phyloP scores from a whole-genome alignment of 257 asterid species.

The Ligustrum vulgare region DNA sequence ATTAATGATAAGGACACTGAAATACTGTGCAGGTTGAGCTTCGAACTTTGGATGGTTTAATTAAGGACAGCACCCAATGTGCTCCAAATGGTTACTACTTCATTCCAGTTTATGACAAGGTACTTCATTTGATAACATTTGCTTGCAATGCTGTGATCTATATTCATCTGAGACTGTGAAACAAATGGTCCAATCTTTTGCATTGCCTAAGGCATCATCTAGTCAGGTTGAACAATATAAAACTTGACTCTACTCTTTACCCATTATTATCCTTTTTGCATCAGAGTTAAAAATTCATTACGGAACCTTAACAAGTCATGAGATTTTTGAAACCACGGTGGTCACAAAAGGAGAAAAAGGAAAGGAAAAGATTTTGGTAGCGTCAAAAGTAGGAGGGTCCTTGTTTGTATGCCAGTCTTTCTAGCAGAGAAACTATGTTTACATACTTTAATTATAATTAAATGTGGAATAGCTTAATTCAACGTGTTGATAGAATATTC shows the following conservation, averaged over 20 bases:
- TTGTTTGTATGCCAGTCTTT: conserved; percentile 1
- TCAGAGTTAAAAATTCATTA: not conserved
- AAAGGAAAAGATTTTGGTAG: not conserved
- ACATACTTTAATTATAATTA: conserved; percentile 10
- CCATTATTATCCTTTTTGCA: not conserved
- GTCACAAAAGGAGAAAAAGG: not conserved
- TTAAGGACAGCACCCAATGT: conserved; percentile 89
- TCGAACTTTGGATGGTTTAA: conserved; percentile 88
- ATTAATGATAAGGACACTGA: conserved; percentile 9
- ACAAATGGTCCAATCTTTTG: not conserved
- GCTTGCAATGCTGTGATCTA: not conserved
- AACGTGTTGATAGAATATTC: not conserved
- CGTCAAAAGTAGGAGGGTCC: not conserved
- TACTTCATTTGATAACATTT: conserved; percentile 15
- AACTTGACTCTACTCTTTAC: not conserved
- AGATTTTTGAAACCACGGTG: not conserved
- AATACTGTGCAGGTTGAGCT: conserved; percentile 68
- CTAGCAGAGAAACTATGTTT: conserved; percentile 1
- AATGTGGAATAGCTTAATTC: not conserved
- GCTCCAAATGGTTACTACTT: conserved; percentile 99
- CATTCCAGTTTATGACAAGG: conserved; percentile 98
- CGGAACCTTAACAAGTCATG: conserved; percentile 8
- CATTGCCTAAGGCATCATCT: not conserved
- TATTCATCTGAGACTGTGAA: not conserved
- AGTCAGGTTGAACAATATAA: not conserved